Evolutionary conservation across 139 green algal genomes (phyloP), one percentile per base, ranked within the genome.

Genomic region (Micromonas commoda): DNA sequence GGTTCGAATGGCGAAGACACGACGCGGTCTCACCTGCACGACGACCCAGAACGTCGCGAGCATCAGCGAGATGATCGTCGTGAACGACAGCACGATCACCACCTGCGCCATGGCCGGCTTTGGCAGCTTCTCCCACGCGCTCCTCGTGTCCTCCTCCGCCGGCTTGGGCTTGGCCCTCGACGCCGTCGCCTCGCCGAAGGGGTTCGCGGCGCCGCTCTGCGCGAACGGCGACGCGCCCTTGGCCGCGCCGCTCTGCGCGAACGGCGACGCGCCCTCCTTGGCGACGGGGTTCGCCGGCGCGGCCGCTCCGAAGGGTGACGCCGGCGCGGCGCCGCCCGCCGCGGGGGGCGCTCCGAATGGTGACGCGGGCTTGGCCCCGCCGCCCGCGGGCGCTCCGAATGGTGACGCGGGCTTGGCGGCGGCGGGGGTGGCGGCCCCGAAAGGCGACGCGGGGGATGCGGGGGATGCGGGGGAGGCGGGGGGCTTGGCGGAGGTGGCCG

Each of bases 1-100:
- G 45, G 16, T 23, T 16, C 45, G 45, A 57, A 57, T 16, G 45
- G 16, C 9, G 45, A 9, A 16, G 9, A 16, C 45, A 16, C 45
- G 45, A 57, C 45, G 45, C 9, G 16, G 9, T 9, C 45, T 9
- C 63, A 70, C 63, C 63, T 70, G 63, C 51, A 68, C 53, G n/a
- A 86, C 82, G 24, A 86, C 79, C 64, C 38, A 80, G 21, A 86
- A 79, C 32, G 82, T 86, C 9, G 54, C 82, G 29, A 86, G n/a
- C 82, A 86, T 86, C 57, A 84, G 34, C 0, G 38, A 34, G 26
- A 78, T 82, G 38, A 73, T 82, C 6, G 79, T 77, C 29, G 82
- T 73, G 72, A 86, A 86, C 2, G 82, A 84, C 24, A 86, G 61
- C n/a, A 84, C 80, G 37, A 86, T 72, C 26, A 86, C 38, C 21